These are phyloP conservation scores for Elsinoe fawcettii DNA, from an alignment of 2,329 filamentous ascomycete species.

Conservation along the genomic window DNA sequence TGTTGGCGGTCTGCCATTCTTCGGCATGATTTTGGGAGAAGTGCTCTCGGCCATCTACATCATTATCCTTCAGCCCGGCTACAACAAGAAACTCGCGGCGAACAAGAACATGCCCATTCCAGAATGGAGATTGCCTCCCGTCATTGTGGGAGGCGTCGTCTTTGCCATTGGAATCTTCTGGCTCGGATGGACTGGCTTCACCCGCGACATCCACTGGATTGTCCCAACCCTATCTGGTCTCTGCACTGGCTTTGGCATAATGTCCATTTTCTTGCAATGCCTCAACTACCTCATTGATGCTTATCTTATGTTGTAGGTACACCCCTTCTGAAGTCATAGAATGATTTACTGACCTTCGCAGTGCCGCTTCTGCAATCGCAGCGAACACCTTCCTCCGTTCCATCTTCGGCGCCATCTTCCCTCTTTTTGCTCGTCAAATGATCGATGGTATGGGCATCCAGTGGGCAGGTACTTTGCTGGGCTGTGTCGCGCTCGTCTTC, in stretches of 20 bases:
- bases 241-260: constrained; percentile 50
- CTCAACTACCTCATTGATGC: constrained; percentile 55
- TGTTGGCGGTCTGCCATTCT: constrained; percentile 68
- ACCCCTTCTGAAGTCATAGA: not conserved
- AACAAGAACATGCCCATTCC: constrained; percentile 47
- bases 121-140: constrained; percentile 50
- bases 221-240: constrained; percentile 38
- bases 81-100: constrained; percentile 31
- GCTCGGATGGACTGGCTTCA: constrained; percentile 31
- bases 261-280: constrained; percentile 50
- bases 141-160: constrained; percentile 43
- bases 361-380: constrained; percentile 46
- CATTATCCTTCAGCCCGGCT: constrained; percentile 23
- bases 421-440: constrained; percentile 49
- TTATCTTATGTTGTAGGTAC: constrained; percentile 45
- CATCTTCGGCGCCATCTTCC: constrained; percentile 44
- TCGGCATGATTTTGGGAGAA: constrained; percentile 54
- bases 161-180: constrained; percentile 29
- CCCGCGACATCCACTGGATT: constrained; percentile 32
- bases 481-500: constrained; percentile 35
- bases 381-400: constrained; percentile 49
- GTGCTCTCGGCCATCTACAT: constrained; percentile 24
- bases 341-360: constrained; percentile 36
- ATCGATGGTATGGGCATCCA: constrained; percentile 46
- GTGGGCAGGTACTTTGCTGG: constrained; percentile 40